Evolutionary conservation across 2,329 filamentous ascomycete species (phyloP), one percentile per base, ranked within the genome.

Genomic region (Dichotomopilus funicola): DNA sequence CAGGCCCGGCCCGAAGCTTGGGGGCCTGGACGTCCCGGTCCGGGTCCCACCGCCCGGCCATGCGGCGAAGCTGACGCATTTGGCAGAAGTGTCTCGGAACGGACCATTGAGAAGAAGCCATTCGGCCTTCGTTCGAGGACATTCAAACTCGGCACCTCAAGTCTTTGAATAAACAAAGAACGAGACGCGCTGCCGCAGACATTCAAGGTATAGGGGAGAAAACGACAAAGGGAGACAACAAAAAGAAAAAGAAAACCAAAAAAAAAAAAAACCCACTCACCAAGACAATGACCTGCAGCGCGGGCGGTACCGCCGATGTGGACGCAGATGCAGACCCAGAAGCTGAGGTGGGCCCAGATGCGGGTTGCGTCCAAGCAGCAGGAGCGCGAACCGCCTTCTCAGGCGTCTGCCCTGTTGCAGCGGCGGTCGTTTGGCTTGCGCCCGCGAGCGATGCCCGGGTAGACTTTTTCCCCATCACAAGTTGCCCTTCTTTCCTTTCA

Each of bases 261-360:
- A 7, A 4, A 12, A 41, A 41, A n/a, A 41, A 38, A 36, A 13
- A 3, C 6, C 48, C 43, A 79, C 85, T 75, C 75, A 90, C 87
- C 75, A 90, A 71, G 57, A 90, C 77, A 72, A 89, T 88, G 47
- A 90, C 83, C 72, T 90, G 86, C 72, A 90, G 73, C 42, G 82
- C 81, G 68, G 81, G 12, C 19, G 19, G 19, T 27, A 27, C 19
- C 19, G 31, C 38, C 2, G 34, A 9, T 46, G n/a, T 60, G 36
- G 49, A 43, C 42, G 81, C 6, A 9, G 37, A 9, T 49, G 47
- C 80, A 68, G 81, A 12, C 34, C 19, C 42, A 38, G 41, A 13
- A 11, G 42, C 9, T 27, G 19, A 27, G 6, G 42, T 13, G 77
- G 56, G 68, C 61, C 13, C 45, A 27, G 19, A 27, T 27, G 27